These are phyloP conservation scores for Linaria vulgaris DNA, from an alignment of 257 asterid genomes.

Conservation along the genomic window DNA sequence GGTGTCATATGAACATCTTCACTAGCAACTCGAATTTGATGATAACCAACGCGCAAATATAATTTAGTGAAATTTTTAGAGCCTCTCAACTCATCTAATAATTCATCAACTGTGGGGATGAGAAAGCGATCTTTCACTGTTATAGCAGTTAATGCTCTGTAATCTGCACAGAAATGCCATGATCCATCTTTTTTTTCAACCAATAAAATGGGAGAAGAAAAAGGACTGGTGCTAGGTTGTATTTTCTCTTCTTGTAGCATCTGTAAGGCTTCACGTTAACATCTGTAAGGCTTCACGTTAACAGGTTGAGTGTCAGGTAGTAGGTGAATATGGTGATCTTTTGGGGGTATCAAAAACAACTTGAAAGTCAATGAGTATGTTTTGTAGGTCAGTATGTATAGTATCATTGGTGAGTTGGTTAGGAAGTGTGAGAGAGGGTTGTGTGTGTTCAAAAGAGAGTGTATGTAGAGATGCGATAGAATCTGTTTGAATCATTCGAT, in stretches of 20 bases:
- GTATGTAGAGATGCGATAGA: no score
- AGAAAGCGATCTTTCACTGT: no score
- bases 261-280: background rate
- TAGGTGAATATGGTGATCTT: background rate
- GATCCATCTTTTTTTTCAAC: background rate
- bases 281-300: background rate
- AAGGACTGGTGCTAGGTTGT: background rate
- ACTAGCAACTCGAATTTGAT: background rate
- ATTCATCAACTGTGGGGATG: no score
- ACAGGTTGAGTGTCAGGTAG: background rate
- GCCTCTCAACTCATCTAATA: no score
- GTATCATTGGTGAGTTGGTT: no score
- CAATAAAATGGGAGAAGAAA: background rate
- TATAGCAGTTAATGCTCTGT: no score
- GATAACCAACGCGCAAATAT: background rate
- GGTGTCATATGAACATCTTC: background rate
- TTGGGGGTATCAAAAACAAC: background rate
- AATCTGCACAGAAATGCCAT: background rate
- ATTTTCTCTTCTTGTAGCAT: background rate
- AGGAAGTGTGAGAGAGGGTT: no score
- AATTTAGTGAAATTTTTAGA: no score
- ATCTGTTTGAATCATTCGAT: no score
- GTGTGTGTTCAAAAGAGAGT: no score
- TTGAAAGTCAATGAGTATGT: no score
- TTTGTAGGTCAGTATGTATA: no score